Evolutionary conservation across 2,329 filamentous ascomycete genomes (phyloP).

Genomic region (Verticillium klebahnii): DNA sequence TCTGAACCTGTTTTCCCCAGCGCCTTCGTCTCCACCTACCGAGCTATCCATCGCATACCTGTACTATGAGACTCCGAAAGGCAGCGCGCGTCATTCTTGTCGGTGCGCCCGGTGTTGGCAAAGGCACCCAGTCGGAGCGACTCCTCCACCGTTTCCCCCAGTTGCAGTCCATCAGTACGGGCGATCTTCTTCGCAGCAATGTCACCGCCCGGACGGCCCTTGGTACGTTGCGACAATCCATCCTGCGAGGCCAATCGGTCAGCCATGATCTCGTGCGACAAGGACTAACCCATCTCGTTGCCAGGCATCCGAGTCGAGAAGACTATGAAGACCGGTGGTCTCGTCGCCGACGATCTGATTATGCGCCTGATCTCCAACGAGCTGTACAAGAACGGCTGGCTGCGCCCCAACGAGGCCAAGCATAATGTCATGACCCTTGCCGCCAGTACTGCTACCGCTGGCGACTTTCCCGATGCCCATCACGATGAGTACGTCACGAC

Average conservation of each 20-base stretch:
- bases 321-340: slow-evolving; percentile 79
- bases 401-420: slow-evolving; percentile 43
- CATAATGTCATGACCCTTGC: slow-evolving; percentile 49
- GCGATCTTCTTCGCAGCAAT: slow-evolving; percentile 87
- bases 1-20: neutral
- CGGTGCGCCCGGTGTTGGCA: slow-evolving; percentile 93
- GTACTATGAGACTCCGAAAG: slow-evolving; percentile 60
- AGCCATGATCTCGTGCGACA: neutral
- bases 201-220: slow-evolving; percentile 83
- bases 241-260: neutral
- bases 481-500: slow-evolving; percentile 36
- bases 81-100: slow-evolving; percentile 93
- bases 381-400: slow-evolving; percentile 80
- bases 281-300: neutral
- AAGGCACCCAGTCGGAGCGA: slow-evolving; percentile 91
- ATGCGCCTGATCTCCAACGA: slow-evolving; percentile 89
- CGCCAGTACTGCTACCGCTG: slow-evolving; percentile 34
- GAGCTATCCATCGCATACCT: neutral
- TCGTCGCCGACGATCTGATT: slow-evolving; percentile 92
- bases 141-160: slow-evolving; percentile 84
- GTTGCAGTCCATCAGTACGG: slow-evolving; percentile 86
- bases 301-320: slow-evolving; percentile 85
- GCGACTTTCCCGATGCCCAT: slow-evolving; percentile 21
- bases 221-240: slow-evolving; percentile 47
- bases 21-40: neutral